Percentiles rank a stretch among this genome's conserved stretches.
Conservation (phyloP, 164 flowering plant genomes). For the Vitis riparia region DNA sequence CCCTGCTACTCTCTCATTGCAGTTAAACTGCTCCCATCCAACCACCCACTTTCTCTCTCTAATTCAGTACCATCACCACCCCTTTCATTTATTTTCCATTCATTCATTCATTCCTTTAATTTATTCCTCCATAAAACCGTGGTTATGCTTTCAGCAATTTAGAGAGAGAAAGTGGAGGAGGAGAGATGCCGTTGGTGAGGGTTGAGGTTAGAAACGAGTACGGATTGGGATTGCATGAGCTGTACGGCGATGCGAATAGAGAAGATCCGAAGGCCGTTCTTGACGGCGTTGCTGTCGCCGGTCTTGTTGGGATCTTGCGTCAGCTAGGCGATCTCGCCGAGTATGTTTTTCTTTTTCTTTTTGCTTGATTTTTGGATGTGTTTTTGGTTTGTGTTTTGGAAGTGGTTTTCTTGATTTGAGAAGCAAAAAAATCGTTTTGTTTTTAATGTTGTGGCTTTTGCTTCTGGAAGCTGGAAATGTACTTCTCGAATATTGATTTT, state of each 20-base stretch:
- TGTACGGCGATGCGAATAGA: constrained; percentile 42
- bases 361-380: not conserved
- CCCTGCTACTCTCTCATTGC: constrained; percentile 24
- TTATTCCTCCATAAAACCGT: not conserved
- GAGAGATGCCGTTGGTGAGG: constrained; percentile 73
- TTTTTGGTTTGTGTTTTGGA: not conserved
- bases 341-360: constrained; percentile 39
- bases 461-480: no score
- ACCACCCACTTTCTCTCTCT: constrained; percentile 37
- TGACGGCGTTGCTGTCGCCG: constrained; percentile 87
- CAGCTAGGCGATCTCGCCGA: constrained; percentile 95
- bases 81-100: not conserved
- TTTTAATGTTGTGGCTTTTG: no score
- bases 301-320: constrained; percentile 93
- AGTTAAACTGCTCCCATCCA: constrained; percentile 62
- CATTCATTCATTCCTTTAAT: constrained; percentile 10
- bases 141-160: not conserved
- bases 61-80: not conserved
- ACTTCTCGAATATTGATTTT: no score
- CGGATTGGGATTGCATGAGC: constrained; percentile 62
- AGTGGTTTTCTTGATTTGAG: not conserved
- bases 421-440: not conserved
- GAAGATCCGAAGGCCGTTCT: constrained; percentile 88
- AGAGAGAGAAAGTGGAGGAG: constrained; percentile 7
- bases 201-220: constrained; percentile 71